Conservation (phyloP, 1,139 yeast genomes). For the Zygotorulaspora mrakii region DNA sequence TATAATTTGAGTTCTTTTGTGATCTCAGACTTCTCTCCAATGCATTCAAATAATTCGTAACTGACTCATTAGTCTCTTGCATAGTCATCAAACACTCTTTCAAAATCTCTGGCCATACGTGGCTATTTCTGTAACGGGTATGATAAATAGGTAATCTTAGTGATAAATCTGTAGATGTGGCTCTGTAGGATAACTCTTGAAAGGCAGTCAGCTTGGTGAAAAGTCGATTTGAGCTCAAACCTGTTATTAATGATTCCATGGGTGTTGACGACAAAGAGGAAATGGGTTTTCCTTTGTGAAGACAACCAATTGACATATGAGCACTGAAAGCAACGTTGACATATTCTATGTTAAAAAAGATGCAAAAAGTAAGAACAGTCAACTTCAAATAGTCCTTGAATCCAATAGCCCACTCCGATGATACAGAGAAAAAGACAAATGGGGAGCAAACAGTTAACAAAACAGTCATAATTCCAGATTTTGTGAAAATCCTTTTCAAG, state of each 20-base stretch:
- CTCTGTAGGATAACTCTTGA: slow-evolving; percentile 63
- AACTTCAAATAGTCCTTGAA: slow-evolving; percentile 17
- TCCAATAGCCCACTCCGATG: slow-evolving; percentile 17
- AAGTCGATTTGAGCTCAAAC: slow-evolving; percentile 54
- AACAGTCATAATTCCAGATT: slow-evolving; percentile 20
- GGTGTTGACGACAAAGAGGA: slow-evolving; percentile 69
- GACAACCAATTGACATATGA: slow-evolving; percentile 78
- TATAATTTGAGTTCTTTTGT: slow-evolving; percentile 9
- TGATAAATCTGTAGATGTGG: slow-evolving; percentile 49
- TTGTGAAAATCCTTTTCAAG: slow-evolving; percentile 20
- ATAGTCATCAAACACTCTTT: slow-evolving; percentile 58
- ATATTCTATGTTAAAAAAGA: slow-evolving; percentile 44
- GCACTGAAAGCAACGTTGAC: slow-evolving; percentile 63
- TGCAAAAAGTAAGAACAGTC: slow-evolving; percentile 17
- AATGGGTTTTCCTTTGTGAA: slow-evolving; percentile 67
- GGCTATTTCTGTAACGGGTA: slow-evolving; percentile 45
- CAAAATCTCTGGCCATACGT: slow-evolving; percentile 55
- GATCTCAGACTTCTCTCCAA: slow-evolving; percentile 23
- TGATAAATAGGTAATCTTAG: slow-evolving; percentile 54
- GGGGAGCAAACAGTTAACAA: slow-evolving; percentile 19
- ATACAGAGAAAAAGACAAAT: slow-evolving; percentile 14
- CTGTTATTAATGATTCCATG: slow-evolving; percentile 67
- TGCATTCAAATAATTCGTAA: slow-evolving; percentile 26
- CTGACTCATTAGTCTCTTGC: slow-evolving; percentile 31
- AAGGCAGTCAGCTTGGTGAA: slow-evolving; percentile 66